phyloP scores from a whole-genome alignment of 2,329 filamentous ascomycete genomes.

The Scedosporium apiospermum region DNA sequence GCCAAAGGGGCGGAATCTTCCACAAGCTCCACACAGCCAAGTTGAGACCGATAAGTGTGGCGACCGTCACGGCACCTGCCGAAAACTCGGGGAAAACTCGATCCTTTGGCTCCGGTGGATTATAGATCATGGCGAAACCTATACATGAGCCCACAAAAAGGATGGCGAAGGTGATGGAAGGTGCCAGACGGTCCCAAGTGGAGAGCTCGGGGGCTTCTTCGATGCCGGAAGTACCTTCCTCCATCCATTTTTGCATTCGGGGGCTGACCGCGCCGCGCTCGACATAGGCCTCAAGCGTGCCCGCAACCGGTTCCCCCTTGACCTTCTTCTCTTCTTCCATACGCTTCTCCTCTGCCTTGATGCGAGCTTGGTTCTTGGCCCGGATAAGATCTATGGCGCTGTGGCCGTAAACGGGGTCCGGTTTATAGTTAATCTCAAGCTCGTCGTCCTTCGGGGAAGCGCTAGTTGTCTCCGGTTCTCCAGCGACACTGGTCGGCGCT shows the following conservation, averaged over 20 bases:
- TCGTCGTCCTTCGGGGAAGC: slow-evolving; percentile 11
- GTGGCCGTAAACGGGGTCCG: slow-evolving; percentile 46
- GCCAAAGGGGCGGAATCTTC: slow-evolving; percentile 57
- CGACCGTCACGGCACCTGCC: slow-evolving; percentile 55
- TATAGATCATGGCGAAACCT: slow-evolving; percentile 38
- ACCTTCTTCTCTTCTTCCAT: slow-evolving; percentile 30
- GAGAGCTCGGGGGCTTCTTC: slow-evolving; percentile 42
- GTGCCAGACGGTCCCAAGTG: slow-evolving; percentile 44
- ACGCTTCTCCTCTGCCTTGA: slow-evolving; percentile 34
- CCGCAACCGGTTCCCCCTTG: slow-evolving; percentile 10
- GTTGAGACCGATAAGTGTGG: slow-evolving; percentile 52
- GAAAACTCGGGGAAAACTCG: slow-evolving; percentile 52
- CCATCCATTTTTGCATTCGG: slow-evolving; percentile 29
- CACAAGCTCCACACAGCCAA: slow-evolving; percentile 46
- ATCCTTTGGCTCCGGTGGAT: slow-evolving; percentile 13
- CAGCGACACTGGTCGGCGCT: not conserved
- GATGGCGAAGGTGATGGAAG: slow-evolving; percentile 38
- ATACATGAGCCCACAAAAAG: slow-evolving; percentile 33
- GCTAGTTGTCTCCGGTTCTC: slow-evolving; percentile 14
- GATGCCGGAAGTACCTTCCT: slow-evolving; percentile 36
- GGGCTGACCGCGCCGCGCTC: slow-evolving; percentile 29
- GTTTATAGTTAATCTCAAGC: slow-evolving; percentile 16
- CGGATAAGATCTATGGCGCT: slow-evolving; percentile 49
- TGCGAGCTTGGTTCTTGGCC: slow-evolving; percentile 38
- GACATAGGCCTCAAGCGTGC: slow-evolving; percentile 14